Conservation (phyloP, 371 early-diverging fungal genomes). For the Phascolomyces articulosus region DNA sequence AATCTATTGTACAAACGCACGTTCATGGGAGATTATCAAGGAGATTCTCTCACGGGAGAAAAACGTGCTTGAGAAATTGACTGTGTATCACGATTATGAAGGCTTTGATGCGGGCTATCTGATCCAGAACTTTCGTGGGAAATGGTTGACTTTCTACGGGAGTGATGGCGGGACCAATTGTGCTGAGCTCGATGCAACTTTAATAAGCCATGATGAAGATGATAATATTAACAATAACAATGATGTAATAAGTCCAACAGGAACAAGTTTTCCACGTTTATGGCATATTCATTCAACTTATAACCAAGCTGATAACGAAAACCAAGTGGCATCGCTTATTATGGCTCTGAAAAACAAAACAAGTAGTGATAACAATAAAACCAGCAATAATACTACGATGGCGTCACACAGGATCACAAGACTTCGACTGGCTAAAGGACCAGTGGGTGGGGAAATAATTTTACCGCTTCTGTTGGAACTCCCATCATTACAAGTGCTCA, state of each 20-base stretch:
- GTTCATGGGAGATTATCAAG: neutral
- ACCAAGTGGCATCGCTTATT: neutral
- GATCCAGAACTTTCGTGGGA: slow-evolving; percentile 2
- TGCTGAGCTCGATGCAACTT: neutral
- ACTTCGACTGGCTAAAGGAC: neutral
- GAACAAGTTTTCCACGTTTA: neutral
- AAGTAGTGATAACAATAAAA: too few species aligned
- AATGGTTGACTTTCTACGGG: neutral
- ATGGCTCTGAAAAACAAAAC: neutral
- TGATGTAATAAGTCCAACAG: neutral
- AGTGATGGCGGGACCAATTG: neutral
- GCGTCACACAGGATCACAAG: neutral
- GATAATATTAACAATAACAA: neutral
- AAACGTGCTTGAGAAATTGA: neutral
- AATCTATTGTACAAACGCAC: neutral
- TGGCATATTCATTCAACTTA: neutral
- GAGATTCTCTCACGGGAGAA: neutral
- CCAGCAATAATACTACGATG: neutral
- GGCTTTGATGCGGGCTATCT: neutral
- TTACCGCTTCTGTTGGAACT: neutral
- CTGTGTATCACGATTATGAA: slow-evolving; percentile 1
- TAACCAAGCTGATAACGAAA: neutral
- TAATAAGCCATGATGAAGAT: neutral
- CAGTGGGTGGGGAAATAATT: neutral
- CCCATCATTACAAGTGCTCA: neutral